Percentiles rank a stretch among this genome's conserved stretches.
Evolutionary conservation across 306 rosid species (phyloP).

Genomic region (Biancaea sappan): DNA sequence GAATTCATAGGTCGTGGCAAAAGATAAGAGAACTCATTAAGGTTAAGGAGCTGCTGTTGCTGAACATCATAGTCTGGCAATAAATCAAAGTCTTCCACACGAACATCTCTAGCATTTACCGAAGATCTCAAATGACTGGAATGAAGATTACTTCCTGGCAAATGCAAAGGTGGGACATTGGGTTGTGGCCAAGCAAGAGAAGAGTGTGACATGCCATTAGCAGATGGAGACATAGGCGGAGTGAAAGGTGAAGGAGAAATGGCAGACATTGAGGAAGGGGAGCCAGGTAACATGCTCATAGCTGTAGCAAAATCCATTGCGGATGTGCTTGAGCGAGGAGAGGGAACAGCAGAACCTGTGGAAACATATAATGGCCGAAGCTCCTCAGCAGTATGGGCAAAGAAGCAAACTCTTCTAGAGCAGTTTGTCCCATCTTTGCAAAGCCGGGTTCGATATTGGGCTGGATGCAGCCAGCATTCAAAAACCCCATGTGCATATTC

Average conservation of each 20-base stretch:
- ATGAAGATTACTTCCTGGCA: conserved; percentile 70
- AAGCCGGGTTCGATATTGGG: conserved; percentile 74
- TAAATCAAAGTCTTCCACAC: conserved; percentile 54
- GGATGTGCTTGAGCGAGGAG: conserved; percentile 61
- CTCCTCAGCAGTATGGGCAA: conserved; percentile 67
- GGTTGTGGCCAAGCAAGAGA: conserved; percentile 68
- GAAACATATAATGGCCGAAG: conserved; percentile 69
- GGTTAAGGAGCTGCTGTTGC: conserved; percentile 59
- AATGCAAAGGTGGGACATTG: conserved; percentile 68
- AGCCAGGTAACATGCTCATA: conserved; percentile 71
- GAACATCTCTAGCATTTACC: conserved; percentile 64
- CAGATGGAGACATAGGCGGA: conserved; percentile 76
- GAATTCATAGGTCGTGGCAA: conserved; percentile 58
- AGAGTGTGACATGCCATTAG: conserved; percentile 61
- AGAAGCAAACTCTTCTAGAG: conserved; percentile 72
- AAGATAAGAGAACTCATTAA: conserved; percentile 55
- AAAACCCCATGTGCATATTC: conserved; percentile 83
- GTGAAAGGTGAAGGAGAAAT: conserved; percentile 74
- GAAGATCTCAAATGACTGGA: conserved; percentile 76
- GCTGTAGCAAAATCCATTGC: conserved; percentile 74
- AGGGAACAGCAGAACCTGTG: conserved; percentile 76
- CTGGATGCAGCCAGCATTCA: conserved; percentile 84
- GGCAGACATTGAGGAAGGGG: conserved; percentile 68
- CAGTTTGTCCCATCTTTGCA: conserved; percentile 73
- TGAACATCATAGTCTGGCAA: conserved; percentile 60